A percentile compares a stretch with the other conserved stretches of the same genome.
These are phyloP conservation scores for Zopfia rhizophila DNA, from an alignment of 2,329 filamentous ascomycete genomes.

Conservation along the genomic window DNA sequence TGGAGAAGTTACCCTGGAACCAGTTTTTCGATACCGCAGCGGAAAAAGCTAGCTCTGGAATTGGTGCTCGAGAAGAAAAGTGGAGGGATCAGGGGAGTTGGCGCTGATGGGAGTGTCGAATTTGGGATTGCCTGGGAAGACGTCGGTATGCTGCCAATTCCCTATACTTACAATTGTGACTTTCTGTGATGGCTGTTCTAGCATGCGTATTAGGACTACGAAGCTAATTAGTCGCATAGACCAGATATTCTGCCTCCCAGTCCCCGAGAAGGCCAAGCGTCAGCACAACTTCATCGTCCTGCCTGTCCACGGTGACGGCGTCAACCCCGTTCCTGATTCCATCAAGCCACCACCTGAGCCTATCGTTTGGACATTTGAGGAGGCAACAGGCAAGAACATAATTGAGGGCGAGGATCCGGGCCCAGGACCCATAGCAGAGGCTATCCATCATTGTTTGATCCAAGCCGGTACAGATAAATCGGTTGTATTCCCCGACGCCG, in stretches of 20 bases:
- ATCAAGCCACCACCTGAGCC: constrained; percentile 58
- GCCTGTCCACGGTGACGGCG: constrained; percentile 62
- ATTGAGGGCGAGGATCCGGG: constrained; percentile 56
- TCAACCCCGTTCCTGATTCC: constrained; percentile 56
- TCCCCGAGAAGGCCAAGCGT: constrained; percentile 71
- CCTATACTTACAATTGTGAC: background rate
- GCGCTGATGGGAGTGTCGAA: constrained; percentile 63
- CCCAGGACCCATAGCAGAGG: constrained; percentile 57
- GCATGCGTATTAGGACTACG: too few species aligned
- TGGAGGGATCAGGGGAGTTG: constrained; percentile 60
- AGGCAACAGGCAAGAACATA: constrained; percentile 59
- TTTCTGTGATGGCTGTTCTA: background rate
- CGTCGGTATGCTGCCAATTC: constrained; percentile 52
- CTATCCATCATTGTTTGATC: constrained; percentile 48
- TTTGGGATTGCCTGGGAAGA: constrained; percentile 62
- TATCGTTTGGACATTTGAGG: constrained; percentile 69
- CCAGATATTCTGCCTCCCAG: constrained; percentile 69
- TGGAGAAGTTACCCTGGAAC: constrained; percentile 57
- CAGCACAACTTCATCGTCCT: constrained; percentile 72
- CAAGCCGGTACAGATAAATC: constrained; percentile 59
- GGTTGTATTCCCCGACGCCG: constrained; percentile 64
- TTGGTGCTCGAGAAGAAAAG: constrained; percentile 56
- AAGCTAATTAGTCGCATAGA: constrained; percentile 48
- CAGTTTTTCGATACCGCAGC: constrained; percentile 69
- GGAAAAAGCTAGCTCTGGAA: constrained; percentile 72